These are phyloP conservation scores for Monosporozyma aerobia DNA, from an alignment of 805 yeast genomes.

Conservation along the genomic window DNA sequence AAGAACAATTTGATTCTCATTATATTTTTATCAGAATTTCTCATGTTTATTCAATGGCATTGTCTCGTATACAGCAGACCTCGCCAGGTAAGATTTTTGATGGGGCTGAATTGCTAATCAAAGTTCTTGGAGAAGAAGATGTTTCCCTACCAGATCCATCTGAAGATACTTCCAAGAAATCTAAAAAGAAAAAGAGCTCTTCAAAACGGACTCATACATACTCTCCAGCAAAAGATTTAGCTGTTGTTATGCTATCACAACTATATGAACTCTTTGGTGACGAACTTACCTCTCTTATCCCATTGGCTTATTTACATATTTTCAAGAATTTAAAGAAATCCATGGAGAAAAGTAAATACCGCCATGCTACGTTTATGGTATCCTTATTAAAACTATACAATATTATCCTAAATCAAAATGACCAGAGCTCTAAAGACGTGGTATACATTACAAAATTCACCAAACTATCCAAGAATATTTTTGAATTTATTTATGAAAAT, in stretches of 20 bases:
- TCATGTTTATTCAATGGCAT: constrained; percentile 13
- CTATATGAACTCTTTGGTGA: constrained; percentile 29
- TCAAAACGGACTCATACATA: constrained; percentile 18
- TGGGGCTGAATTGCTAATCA: constrained; percentile 19
- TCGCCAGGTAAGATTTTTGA: constrained; percentile 22
- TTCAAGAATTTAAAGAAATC: constrained; percentile 31
- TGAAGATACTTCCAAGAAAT: constrained; percentile 6
- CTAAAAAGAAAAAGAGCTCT: constrained; percentile 15
- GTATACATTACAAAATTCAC: constrained; percentile 15
- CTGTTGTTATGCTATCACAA: constrained; percentile 22
- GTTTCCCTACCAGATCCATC: neutral
- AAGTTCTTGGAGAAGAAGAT: constrained; percentile 24
- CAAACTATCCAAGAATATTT: constrained; percentile 18
- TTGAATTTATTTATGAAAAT: constrained; percentile 15
- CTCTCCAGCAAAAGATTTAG: constrained; percentile 24
- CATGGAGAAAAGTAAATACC: constrained; percentile 24
- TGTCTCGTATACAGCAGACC: constrained; percentile 9
- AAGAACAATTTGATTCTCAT: constrained; percentile 15
- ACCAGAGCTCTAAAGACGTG: constrained; percentile 4
- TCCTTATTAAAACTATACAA: constrained; percentile 17
- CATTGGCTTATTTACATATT: constrained; percentile 23
- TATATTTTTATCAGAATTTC: constrained; percentile 15
- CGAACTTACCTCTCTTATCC: constrained; percentile 28
- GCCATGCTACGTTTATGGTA: constrained; percentile 26
- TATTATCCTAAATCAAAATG: constrained; percentile 15